phyloP scores from a whole-genome alignment of 2,329 filamentous ascomycete species.

The Penicillium sp. region DNA sequence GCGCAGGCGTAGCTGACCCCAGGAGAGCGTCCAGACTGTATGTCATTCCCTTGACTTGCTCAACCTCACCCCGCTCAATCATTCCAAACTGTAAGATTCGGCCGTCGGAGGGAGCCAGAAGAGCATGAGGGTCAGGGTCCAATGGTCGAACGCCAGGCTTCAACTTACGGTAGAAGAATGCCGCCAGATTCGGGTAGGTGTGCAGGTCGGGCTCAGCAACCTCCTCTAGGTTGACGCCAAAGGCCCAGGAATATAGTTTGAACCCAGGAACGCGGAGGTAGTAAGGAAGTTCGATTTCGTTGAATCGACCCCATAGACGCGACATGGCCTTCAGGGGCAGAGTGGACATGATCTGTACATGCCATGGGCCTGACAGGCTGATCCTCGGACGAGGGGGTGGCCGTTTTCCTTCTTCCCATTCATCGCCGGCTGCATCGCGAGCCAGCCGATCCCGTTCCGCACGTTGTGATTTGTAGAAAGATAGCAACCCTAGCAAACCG shows the following conservation, averaged over 20 bases:
- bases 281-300: constrained; percentile 83
- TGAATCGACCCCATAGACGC: constrained; percentile 84
- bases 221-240: constrained; percentile 87
- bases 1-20: constrained; percentile 56
- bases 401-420: constrained; percentile 36
- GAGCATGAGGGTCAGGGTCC: constrained; percentile 72
- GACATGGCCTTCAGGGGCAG: constrained; percentile 88
- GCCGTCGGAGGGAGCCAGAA: constrained; percentile 87
- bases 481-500: constrained; percentile 75
- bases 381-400: constrained; percentile 60
- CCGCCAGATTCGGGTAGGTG: constrained; percentile 84
- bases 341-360: constrained; percentile 90
- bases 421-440: constrained; percentile 44
- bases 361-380: constrained; percentile 83
- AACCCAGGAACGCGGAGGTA: constrained; percentile 85
- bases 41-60: constrained; percentile 98
- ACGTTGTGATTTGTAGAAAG: constrained; percentile 71
- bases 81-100: constrained; percentile 86
- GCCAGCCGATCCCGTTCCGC: constrained; percentile 49
- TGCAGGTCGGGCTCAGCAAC: constrained; percentile 85
- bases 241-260: constrained; percentile 84
- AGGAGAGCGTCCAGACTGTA: constrained; percentile 93
- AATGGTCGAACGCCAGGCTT: constrained; percentile 85
- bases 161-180: constrained; percentile 94
- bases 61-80: constrained; percentile 90